Base-by-base conservation (phyloP, 441 rosid species). In the Brassica balearica region DNA sequence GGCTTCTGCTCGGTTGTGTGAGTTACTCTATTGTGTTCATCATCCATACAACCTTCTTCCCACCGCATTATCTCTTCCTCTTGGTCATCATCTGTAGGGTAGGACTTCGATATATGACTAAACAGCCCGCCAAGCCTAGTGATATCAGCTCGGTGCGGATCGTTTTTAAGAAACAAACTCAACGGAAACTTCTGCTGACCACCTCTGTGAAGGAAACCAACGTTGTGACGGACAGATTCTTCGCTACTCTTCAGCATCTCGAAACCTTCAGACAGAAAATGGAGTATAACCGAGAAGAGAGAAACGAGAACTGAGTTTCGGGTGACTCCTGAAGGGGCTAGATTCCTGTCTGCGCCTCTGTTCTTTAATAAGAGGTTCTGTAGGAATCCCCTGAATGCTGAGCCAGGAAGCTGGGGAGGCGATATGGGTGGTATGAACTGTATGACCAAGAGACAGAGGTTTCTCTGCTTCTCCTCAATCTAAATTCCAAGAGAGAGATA, bases 1-100 rank as follows among this genome's bases (percentile, higher is more conserved):
- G 99, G 99, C 81, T 92, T 96, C 83, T 85, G 92, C 68, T 74
- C 69, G 34, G 97, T 91, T 60, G 75, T 84, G 82, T 96, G 99
- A 62, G 97, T 90, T 61, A 92, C 88, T 81, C 92, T 89, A 70
- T 83, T 84, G 75, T 88, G 91, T 80, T 90, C 92, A 69, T 88
- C 98, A 84, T 96, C 98, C 96, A 90, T 81, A 83, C 89, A 90
- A 67, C 97, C 98, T 92, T 96, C 99, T 82, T 94, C 97, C 99
- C 98, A 96, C 82, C 77, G 90, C 81, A 96, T 86, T 53, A 88
- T 84, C 83, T 91, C 98, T 36, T 77, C 82, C 80, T 91, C 97
- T 77, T 88, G 90, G 27, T 25, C 27, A 76, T 87, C 90, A 86
- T 77, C 65, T 63, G 87, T 82, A 48, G 97, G 94, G 84, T 90